Conservation (phyloP, 2,329 filamentous ascomycete species). For the Aureobasidium melanogenum region DNA sequence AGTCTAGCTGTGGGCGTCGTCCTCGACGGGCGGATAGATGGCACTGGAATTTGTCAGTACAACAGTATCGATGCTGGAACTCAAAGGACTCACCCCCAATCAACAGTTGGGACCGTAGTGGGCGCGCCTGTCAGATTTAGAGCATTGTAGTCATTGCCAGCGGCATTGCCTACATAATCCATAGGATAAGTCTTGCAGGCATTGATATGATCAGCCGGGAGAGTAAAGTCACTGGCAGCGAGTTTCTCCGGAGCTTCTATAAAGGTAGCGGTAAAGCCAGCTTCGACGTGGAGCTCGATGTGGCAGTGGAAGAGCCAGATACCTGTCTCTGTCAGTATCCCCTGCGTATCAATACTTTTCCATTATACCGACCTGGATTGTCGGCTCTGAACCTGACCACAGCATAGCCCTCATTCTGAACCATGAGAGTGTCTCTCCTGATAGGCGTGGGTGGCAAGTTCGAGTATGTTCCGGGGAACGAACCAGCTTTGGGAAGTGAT, state of each 20-base stretch:
- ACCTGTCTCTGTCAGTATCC: background rate
- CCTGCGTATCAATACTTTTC: background rate
- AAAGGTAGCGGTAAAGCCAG: slow-evolving; percentile 4
- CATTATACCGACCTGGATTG: slow-evolving; percentile 27
- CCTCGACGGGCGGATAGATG: background rate
- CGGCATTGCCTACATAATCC: slow-evolving; percentile 60
- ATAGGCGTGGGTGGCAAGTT: slow-evolving; percentile 18
- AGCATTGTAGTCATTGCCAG: slow-evolving; percentile 56
- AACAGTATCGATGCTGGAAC: fast-evolving
- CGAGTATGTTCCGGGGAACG: slow-evolving; percentile 15
- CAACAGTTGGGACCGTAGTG: background rate
- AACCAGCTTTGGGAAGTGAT: slow-evolving; percentile 17
- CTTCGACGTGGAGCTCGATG: slow-evolving; percentile 11
- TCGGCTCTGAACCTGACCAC: slow-evolving; percentile 28
- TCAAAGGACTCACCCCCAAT: slow-evolving; percentile 2
- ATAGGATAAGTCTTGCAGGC: slow-evolving; percentile 48
- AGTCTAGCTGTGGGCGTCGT: background rate
- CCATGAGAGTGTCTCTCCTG: slow-evolving; percentile 29
- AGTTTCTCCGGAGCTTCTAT: slow-evolving; percentile 44
- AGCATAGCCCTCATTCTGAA: slow-evolving; percentile 29
- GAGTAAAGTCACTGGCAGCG: slow-evolving; percentile 36
- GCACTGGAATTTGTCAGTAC: background rate
- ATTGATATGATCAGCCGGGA: slow-evolving; percentile 56
- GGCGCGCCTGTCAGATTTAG: slow-evolving; percentile 50
- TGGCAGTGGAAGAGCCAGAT: slow-evolving; percentile 34